Evolutionary conservation across 2,329 filamentous ascomycete species (phyloP).

Genomic region (Ustilaginoidea virens): DNA sequence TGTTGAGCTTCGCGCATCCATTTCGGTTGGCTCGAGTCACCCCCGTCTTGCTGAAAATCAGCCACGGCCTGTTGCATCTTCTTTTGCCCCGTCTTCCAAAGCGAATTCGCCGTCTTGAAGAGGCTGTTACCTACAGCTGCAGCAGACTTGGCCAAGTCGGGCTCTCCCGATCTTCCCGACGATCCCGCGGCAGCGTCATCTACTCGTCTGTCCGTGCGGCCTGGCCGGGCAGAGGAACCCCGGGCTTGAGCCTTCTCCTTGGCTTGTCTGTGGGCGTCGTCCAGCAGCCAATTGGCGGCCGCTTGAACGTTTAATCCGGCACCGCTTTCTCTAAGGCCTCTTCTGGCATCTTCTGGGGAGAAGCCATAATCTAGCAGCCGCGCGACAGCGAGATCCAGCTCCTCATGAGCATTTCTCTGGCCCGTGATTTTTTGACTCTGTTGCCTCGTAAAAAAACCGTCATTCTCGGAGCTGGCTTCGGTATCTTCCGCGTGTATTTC

Average conservation of each 20-base stretch:
- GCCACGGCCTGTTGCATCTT: slow-evolving; percentile 83
- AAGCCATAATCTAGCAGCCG: slow-evolving; percentile 95
- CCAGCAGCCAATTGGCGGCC: slow-evolving; percentile 78
- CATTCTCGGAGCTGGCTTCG: slow-evolving; percentile 30
- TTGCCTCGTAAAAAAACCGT: slow-evolving; percentile 13
- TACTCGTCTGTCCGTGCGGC: background rate
- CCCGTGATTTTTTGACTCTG: slow-evolving; percentile 9
- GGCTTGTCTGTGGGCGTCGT: slow-evolving; percentile 76
- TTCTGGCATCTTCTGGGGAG: slow-evolving; percentile 63
- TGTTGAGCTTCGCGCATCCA: slow-evolving; percentile 77
- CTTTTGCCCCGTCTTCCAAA: slow-evolving; percentile 93
- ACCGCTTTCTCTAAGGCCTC: slow-evolving; percentile 67
- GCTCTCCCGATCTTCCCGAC: slow-evolving; percentile 39
- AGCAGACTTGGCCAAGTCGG: slow-evolving; percentile 66
- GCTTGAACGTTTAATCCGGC: slow-evolving; percentile 68
- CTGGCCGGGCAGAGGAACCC: slow-evolving; percentile 18
- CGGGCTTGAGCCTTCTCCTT: slow-evolving; percentile 51
- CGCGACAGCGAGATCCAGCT: slow-evolving; percentile 64
- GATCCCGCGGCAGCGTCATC: slow-evolving; percentile 21
- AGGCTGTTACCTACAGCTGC: slow-evolving; percentile 69
- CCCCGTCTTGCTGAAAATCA: slow-evolving; percentile 55
- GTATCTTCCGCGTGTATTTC: slow-evolving; percentile 38
- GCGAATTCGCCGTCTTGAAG: slow-evolving; percentile 83
- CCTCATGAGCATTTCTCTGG: slow-evolving; percentile 14
- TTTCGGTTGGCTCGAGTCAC: slow-evolving; percentile 67